A percentile compares a stretch with the other conserved stretches of the same genome.
These are phyloP conservation scores for Phylloporus sp. DNA, from an alignment of 768 basidiomycete genomes.

Conservation along the genomic window DNA sequence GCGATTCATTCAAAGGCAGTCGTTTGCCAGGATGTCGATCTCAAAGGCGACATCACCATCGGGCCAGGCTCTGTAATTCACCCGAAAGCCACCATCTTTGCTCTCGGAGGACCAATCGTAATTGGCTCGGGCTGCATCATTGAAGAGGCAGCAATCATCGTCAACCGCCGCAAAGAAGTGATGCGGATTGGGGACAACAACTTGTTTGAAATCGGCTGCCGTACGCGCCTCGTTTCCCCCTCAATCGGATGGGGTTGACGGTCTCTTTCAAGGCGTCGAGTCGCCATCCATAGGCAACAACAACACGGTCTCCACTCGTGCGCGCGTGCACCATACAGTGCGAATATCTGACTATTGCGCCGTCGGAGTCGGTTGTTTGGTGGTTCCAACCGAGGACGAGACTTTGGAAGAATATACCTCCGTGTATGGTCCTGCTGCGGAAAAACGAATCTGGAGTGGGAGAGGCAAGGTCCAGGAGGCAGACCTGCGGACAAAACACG, in stretches of 20 bases:
- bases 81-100: slow-evolving; percentile 91
- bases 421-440: slow-evolving; percentile 72
- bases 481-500: slow-evolving; percentile 82
- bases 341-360: slow-evolving; percentile 77
- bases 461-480: slow-evolving; percentile 79
- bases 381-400: slow-evolving; percentile 78
- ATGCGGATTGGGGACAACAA: slow-evolving; percentile 95
- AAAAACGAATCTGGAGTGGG: slow-evolving; percentile 81
- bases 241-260: not conserved
- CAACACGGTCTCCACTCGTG: slow-evolving; percentile 84
- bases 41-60: slow-evolving; percentile 92
- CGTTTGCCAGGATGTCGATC: slow-evolving; percentile 89
- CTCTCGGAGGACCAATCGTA: slow-evolving; percentile 85
- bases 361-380: slow-evolving; percentile 74
- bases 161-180: slow-evolving; percentile 84
- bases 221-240: slow-evolving; percentile 45
- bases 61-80: slow-evolving; percentile 90
- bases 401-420: slow-evolving; percentile 78
- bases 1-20: slow-evolving; percentile 88
- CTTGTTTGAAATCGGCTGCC: slow-evolving; percentile 89
- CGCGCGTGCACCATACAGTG: slow-evolving; percentile 80
- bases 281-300: slow-evolving; percentile 76
- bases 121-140: slow-evolving; percentile 87
- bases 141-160: slow-evolving; percentile 86
- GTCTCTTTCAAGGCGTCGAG: slow-evolving; percentile 66